Evolutionary conservation across 345 rosid species (phyloP), one percentile per base, ranked within the genome.

Genomic region (Raphanus raphanistrum): DNA sequence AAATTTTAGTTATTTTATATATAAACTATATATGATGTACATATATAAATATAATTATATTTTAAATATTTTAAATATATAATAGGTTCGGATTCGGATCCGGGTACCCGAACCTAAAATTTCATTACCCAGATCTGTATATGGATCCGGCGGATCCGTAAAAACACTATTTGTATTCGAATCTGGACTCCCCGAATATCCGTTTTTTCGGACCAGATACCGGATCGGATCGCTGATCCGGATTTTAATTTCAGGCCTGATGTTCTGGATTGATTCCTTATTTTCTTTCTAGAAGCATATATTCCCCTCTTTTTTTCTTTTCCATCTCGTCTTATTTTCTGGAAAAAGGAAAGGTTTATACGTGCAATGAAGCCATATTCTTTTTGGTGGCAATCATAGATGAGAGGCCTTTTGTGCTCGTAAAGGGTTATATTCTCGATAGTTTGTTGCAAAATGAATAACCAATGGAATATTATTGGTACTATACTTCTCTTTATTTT

Each of bases 341-440:
- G 0, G 6, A 3, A 16, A 78, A 59, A 33, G 12, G n/a, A 72
- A 72, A 58, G 7, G 63, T 45, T 59, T 41, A 58, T 36, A 16
- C n/a, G 48, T 58, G 67, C 35, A 6, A 38, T 67, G 70, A 62
- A 68, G 75, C 75, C 79, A 68, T 79, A 68, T 79, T 79, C 79
- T 74, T 74, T 73, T 52, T 73, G 75, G 75, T 68, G 70, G 70
- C 69, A 73, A 74, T 79, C 74, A 79, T 79, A 52, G 75, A 79
- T 61, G 66, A 79, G 10, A 79, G 74, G 36, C 75, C 78, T 68
- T 68, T 79, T 73, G 71, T 63, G 82, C 75, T 73, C 75, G 21
- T 63, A 73, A 72, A 74, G 79, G 60, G 79, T 79, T 79, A 79
- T 74, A 79, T 79, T 79, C 82, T 79, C 75, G 2, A 68, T 73